Evolutionary conservation across 1,284 basidiomycete genomes (phyloP).

Genomic region (Earliella scabrosa): DNA sequence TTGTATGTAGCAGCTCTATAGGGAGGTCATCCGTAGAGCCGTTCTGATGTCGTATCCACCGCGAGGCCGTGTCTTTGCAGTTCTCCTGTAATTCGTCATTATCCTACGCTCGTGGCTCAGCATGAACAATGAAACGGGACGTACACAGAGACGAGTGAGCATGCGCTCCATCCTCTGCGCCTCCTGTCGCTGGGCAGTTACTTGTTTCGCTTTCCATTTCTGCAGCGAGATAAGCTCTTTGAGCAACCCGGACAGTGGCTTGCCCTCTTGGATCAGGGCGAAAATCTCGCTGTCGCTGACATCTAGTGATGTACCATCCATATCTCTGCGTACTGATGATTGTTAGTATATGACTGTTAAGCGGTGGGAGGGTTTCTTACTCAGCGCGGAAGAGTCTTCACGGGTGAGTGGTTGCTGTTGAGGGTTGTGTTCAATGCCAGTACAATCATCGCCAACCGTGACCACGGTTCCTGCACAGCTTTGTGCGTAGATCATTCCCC

Average conservation of each 20-base stretch:
- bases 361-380: too few relatives aligned
- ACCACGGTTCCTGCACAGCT: too few relatives aligned
- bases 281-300: conserved; percentile 7
- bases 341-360: too few relatives aligned
- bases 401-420: too few relatives aligned
- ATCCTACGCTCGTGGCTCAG: too few relatives aligned
- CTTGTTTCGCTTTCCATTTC: conserved; percentile 10
- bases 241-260: conserved; percentile 3
- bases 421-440: too few relatives aligned
- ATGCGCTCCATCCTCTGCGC: conserved; percentile 5
- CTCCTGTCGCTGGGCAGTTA: neutral
- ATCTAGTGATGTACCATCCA: too few relatives aligned
- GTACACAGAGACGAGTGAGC: conserved; percentile 14
- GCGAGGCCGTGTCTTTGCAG: conserved; percentile 9
- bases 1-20: conserved; percentile 13
- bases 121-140: neutral
- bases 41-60: conserved; percentile 5
- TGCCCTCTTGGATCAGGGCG: conserved; percentile 6
- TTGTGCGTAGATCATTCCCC: neutral
- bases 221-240: conserved; percentile 10
- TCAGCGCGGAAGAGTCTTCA: too few relatives aligned
- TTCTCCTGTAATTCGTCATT: neutral
- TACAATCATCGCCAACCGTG: too few relatives aligned
- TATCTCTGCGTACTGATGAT: too few relatives aligned
- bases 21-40: conserved; percentile 11